phyloP scores from a whole-genome alignment of 2,329 filamentous ascomycete genomes.

The Pyricularia grisea region DNA sequence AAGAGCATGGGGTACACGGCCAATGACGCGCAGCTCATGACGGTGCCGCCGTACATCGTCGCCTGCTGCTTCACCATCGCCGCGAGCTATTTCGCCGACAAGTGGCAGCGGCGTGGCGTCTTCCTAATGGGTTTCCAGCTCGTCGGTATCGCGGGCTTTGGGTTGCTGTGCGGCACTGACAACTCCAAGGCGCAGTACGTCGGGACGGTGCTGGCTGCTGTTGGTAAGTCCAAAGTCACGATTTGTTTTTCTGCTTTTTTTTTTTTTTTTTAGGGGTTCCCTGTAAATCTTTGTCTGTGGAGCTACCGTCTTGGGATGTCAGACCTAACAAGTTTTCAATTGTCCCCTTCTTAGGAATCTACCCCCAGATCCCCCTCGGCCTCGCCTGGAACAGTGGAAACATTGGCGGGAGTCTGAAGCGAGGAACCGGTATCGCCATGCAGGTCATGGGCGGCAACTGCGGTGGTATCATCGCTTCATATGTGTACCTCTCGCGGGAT shows the following conservation, averaged over 20 bases:
- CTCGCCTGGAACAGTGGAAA: slow-evolving; percentile 86
- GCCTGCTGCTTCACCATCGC: slow-evolving; percentile 49
- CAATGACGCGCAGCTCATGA: slow-evolving; percentile 17
- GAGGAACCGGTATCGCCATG: slow-evolving; percentile 60
- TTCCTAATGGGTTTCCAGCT: slow-evolving; percentile 57
- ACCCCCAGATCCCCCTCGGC: slow-evolving; percentile 76
- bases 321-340: background rate
- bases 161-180: slow-evolving; percentile 50
- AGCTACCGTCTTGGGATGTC: background rate
- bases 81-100: slow-evolving; percentile 57
- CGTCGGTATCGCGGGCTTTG: slow-evolving; percentile 56
- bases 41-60: slow-evolving; percentile 28
- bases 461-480: slow-evolving; percentile 14
- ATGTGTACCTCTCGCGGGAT: slow-evolving; percentile 12
- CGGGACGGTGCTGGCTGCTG: slow-evolving; percentile 58
- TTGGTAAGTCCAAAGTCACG: slow-evolving; percentile 19
- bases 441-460: slow-evolving; percentile 15
- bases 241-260: too few species aligned
- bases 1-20: slow-evolving; percentile 17
- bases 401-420: slow-evolving; percentile 80
- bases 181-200: slow-evolving; percentile 53
- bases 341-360: slow-evolving; percentile 76
- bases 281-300: too few species aligned
- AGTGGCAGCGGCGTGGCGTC: slow-evolving; percentile 51
- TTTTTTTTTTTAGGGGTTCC: background rate